phyloP scores from a whole-genome alignment of 805 yeast species.

The Yamadazyma paraphyllophila region DNA sequence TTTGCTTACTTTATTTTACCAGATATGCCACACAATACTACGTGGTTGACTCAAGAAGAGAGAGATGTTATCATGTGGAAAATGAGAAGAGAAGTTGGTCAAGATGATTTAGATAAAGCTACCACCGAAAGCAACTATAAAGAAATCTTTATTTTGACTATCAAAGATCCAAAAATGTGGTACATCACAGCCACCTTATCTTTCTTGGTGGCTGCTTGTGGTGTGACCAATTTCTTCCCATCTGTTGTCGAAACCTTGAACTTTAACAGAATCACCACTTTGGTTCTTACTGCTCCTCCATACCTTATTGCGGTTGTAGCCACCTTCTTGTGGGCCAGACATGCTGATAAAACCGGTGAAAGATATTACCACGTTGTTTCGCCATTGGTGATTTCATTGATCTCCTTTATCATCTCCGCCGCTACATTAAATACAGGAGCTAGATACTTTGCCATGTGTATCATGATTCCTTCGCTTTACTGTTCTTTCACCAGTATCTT shows the following conservation, averaged over 20 bases:
- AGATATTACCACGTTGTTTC: slow-evolving; percentile 48
- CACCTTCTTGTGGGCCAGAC: slow-evolving; percentile 53
- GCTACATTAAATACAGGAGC: slow-evolving; percentile 55
- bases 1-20: slow-evolving; percentile 49
- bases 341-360: slow-evolving; percentile 57
- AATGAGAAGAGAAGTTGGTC: slow-evolving; percentile 39
- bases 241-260: slow-evolving; percentile 57
- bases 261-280: slow-evolving; percentile 48
- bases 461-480: slow-evolving; percentile 56
- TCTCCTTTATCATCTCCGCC: slow-evolving; percentile 48
- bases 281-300: slow-evolving; percentile 60
- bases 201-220: slow-evolving; percentile 55
- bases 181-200: slow-evolving; percentile 42
- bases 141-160: slow-evolving; percentile 35
- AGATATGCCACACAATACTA: slow-evolving; percentile 51
- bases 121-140: slow-evolving; percentile 31
- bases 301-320: slow-evolving; percentile 50
- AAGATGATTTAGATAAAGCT: slow-evolving; percentile 36
- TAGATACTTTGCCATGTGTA: slow-evolving; percentile 57
- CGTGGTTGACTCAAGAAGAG: slow-evolving; percentile 44
- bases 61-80: slow-evolving; percentile 43
- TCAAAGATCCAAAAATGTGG: slow-evolving; percentile 47
- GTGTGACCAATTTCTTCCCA: slow-evolving; percentile 62
- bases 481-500: slow-evolving; percentile 52
- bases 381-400: slow-evolving; percentile 42